Percentiles rank a stretch among this genome's conserved stretches.
Evolutionary conservation across 2,329 filamentous ascomycete genomes (phyloP).

Genomic region (Diplodia seriata): DNA sequence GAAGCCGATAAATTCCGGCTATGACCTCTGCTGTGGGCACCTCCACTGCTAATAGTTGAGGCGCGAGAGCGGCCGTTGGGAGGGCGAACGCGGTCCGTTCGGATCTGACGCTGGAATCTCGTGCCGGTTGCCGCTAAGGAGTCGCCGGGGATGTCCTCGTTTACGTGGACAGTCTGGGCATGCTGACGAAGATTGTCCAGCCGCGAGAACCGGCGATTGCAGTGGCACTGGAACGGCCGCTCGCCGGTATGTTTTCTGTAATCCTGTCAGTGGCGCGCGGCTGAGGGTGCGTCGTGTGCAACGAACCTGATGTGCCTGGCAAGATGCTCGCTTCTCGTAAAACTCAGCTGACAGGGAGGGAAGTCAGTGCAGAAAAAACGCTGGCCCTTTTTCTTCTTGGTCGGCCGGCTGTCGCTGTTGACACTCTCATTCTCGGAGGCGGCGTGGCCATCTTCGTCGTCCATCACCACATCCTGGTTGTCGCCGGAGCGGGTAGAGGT

Average conservation of each 20-base stretch:
- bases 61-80: slow-evolving; percentile 75
- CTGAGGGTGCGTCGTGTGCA: slow-evolving; percentile 22
- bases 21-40: slow-evolving; percentile 76
- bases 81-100: slow-evolving; percentile 82
- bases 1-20: slow-evolving; percentile 85
- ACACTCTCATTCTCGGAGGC: slow-evolving; percentile 59
- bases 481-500: slow-evolving; percentile 61
- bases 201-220: slow-evolving; percentile 87
- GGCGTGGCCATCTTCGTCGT: slow-evolving; percentile 70
- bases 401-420: slow-evolving; percentile 68
- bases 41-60: slow-evolving; percentile 73
- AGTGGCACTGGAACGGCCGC: slow-evolving; percentile 95
- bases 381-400: slow-evolving; percentile 95
- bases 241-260: slow-evolving; percentile 94
- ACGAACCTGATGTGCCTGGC: slow-evolving; percentile 88
- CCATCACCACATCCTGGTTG: slow-evolving; percentile 77
- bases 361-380: slow-evolving; percentile 96
- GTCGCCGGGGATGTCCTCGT: slow-evolving; percentile 93
- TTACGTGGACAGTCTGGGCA: slow-evolving; percentile 96
- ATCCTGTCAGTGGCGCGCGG: slow-evolving; percentile 29
- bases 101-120: slow-evolving; percentile 88
- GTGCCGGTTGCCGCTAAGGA: slow-evolving; percentile 92
- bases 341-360: slow-evolving; percentile 91
- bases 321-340: slow-evolving; percentile 93
- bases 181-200: slow-evolving; percentile 96